Base-by-base conservation (phyloP, 805 yeast genomes). In the Saturnispora galanensis region DNA sequence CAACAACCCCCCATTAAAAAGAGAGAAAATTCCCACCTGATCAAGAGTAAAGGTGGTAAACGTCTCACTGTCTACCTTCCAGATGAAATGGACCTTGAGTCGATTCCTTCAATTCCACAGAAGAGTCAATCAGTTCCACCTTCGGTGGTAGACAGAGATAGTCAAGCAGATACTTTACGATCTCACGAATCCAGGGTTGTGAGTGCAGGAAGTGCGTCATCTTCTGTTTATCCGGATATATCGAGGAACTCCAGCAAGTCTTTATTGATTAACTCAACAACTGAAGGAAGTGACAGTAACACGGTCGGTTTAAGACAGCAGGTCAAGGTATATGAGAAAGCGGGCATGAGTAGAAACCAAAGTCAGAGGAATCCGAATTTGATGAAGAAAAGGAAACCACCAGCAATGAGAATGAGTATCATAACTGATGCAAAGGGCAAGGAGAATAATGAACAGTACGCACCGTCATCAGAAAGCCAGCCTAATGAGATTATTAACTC, bases 301-400 rank as follows among this genome's bases (percentile, higher is more conserved):
- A 31, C 13, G 5, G 26, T 31, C 6, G 41, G 42, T 21, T n/a
- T 44, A 2, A 47, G 42, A 26, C 40, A 28, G 11, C 13, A 46
- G 4, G 40, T 16, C 10, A n/a, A 36, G 21, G 6, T 11, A 17
- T 13, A 29, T 12, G 21, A 28, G 10, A 26, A 41, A 21, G 9
- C 17, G 2, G 3, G 15, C 9, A 12, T 13, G 26, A 13, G 10
- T n/a, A 13, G 45, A 9, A 29, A 35, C 4, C n/a, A 38, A 8
- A 43, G 45, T n/a, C 28, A 44, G 9, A 47, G 45, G 33, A 35
- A 49, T 30, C 31, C 40, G 13, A 49, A 41, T 28, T 42, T 49
- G 34, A 11, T 49, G 11, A 10, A 35, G 13, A 49, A 45, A 18
- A 30, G 52, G 15, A 50, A 38, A 28, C 48, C 50, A 17, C 52